phyloP scores from a whole-genome alignment of 768 basidiomycete species.

The Trametes coccinea region DNA sequence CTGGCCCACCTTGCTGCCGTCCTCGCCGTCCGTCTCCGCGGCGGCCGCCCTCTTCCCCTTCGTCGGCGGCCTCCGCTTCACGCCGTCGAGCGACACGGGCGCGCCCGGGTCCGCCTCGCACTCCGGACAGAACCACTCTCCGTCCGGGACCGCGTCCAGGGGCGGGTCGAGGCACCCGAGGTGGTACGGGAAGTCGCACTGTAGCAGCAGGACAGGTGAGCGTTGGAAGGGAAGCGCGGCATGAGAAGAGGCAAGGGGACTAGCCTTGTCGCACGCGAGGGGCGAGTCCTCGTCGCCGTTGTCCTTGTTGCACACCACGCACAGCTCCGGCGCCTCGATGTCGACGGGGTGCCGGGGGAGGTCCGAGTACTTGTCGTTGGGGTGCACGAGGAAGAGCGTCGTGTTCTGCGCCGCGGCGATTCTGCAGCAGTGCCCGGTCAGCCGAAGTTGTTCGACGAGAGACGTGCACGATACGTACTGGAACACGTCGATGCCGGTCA shows the following conservation, averaged over 20 bases:
- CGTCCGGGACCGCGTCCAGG: conserved; percentile 73
- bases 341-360: conserved; percentile 80
- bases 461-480: conserved; percentile 46
- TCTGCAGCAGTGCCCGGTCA: conserved; percentile 37
- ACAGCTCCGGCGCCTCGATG: conserved; percentile 63
- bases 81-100: conserved; percentile 35
- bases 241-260: neutral
- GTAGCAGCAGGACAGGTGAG: neutral
- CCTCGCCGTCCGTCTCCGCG: conserved; percentile 28
- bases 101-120: conserved; percentile 64
- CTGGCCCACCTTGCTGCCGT: conserved; percentile 23
- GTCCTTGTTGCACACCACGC: conserved; percentile 71
- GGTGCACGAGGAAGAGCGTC: conserved; percentile 77
- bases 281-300: conserved; percentile 70
- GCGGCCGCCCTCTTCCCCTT: conserved; percentile 27
- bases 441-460: neutral
- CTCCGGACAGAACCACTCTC: conserved; percentile 89
- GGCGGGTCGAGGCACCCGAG: conserved; percentile 80
- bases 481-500: conserved; percentile 79
- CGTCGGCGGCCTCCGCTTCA: conserved; percentile 11
- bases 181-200: conserved; percentile 94
- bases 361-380: conserved; percentile 73
- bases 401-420: conserved; percentile 87
- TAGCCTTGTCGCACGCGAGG: conserved; percentile 90
- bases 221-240: neutral